phyloP scores from a whole-genome alignment of 202 grass and related monocot species.

The Panicum virgatum region DNA sequence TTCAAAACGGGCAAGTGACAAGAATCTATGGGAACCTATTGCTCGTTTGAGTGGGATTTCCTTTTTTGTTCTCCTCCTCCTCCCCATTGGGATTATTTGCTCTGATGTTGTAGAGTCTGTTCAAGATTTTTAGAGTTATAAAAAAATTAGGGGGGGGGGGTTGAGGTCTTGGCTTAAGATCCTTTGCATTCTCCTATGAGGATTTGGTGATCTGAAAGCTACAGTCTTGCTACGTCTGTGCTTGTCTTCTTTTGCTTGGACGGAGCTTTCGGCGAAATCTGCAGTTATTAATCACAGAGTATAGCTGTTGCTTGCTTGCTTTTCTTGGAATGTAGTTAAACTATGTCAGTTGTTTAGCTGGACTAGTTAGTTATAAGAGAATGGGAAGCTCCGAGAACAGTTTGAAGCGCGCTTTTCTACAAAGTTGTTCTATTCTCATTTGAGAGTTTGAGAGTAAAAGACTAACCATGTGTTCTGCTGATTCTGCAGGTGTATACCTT shows the following conservation, averaged over 20 bases:
- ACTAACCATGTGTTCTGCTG: constrained; percentile 38
- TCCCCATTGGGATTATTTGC: not conserved
- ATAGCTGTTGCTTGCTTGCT: constrained; percentile 26
- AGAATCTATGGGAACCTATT: not conserved
- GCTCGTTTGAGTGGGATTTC: constrained; percentile 1
- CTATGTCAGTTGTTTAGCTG: not conserved
- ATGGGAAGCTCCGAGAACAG: not conserved
- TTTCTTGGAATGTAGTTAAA: constrained; percentile 19
- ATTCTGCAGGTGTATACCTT: constrained; percentile 73
- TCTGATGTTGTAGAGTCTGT: not conserved
- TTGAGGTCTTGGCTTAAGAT: constrained; percentile 4
- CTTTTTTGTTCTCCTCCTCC: not conserved
- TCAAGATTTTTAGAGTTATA: not conserved
- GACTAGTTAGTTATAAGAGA: not conserved
- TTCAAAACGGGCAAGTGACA: not conserved
- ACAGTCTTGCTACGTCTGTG: constrained; percentile 22
- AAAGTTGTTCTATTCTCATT: not conserved
- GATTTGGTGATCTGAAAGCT: constrained; percentile 43
- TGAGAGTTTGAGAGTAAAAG: not conserved
- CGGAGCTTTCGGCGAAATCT: constrained; percentile 15
- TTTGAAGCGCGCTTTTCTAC: not conserved
- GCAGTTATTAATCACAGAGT: constrained; percentile 18
- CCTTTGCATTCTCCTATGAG: constrained; percentile 15
- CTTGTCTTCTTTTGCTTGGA: constrained; percentile 32
- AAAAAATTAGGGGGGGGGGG: not conserved